These are phyloP conservation scores for Sonneratia caseolaris DNA, from an alignment of 345 rosid species.

Conservation along the genomic window DNA sequence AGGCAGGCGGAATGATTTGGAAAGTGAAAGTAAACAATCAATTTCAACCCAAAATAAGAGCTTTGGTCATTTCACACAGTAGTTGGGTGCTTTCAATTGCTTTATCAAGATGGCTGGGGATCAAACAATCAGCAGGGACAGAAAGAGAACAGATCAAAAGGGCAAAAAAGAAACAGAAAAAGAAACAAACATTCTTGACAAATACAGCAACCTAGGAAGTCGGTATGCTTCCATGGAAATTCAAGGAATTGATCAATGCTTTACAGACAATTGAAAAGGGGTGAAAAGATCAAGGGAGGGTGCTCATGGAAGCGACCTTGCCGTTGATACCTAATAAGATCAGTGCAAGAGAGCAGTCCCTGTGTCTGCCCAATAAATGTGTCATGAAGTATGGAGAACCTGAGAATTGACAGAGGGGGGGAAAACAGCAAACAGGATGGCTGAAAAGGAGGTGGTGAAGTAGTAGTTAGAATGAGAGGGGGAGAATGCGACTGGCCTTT, in stretches of 20 bases:
- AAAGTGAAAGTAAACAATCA: neutral
- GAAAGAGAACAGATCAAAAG: no score
- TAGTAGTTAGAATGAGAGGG: no score
- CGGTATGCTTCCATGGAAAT: neutral
- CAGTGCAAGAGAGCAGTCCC: no score
- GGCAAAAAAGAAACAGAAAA: no score
- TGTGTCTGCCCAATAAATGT: neutral
- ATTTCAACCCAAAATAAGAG: neutral
- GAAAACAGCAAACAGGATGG: no score
- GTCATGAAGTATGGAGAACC: neutral
- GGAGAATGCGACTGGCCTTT: no score
- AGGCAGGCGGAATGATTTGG: neutral
- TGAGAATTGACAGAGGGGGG: no score
- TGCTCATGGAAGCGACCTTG: neutral
- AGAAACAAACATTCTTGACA: neutral
- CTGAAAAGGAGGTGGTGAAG: no score
- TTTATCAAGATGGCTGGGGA: neutral
- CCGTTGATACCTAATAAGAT: neutral
- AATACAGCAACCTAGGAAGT: neutral
- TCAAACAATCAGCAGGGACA: neutral
- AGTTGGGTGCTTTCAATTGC: neutral
- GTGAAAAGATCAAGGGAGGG: neutral
- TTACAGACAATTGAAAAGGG: neutral
- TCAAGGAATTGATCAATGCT: neutral
- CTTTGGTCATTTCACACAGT: no score